Evolutionary conservation across 164 flowering plant genomes (phyloP), one percentile per base, ranked within the genome.

Genomic region (Umbellularia californica): DNA sequence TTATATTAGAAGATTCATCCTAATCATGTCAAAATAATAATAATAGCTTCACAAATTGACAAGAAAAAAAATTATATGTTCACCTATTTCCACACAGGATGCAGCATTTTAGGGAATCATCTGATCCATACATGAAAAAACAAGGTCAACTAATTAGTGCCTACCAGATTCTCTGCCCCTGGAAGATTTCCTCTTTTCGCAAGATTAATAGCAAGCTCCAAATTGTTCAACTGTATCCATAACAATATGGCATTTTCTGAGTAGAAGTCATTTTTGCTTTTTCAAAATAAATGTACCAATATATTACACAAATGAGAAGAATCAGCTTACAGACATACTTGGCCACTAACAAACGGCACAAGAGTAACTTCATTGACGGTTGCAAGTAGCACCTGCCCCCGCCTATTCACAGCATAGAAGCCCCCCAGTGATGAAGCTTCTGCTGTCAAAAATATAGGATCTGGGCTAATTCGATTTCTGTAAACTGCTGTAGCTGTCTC

Each of bases 381-480:
- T 52, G 98, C 98, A 80, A 96, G 88, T 70, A 96, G 82, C 50
- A 96, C 99, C 81, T 96, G 99, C 17, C 99, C 98, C 72, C 97
- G 85, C 81, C 99, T 88, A 76, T 96, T 96, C 70, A 96, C 83
- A 74, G 99, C 97, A 87, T 96, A 96, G 78, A 96, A 96, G 19
- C 99, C 99, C 50, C 99, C 99, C 23, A 82, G 80, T n/a, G 97
- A 86, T 70, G 97, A 81, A 77, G 99, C 99, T 82, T 96, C 99
- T 27, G 98, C 51, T 2, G 99, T 94, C 87, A 96, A 83, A 82
- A 96, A 96, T 47, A 96, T 96, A 30, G 99, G 99, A 82, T 96
- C 99, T 74, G 99, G 98, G 80, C 99, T 96, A 27, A 96, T 94
- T 74, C 99, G 84, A 71, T 96, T 96, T 80, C 99, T 85, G 81